Base-by-base conservation (phyloP, 1,284 basidiomycete genomes). In the Pterulicium gracile region DNA sequence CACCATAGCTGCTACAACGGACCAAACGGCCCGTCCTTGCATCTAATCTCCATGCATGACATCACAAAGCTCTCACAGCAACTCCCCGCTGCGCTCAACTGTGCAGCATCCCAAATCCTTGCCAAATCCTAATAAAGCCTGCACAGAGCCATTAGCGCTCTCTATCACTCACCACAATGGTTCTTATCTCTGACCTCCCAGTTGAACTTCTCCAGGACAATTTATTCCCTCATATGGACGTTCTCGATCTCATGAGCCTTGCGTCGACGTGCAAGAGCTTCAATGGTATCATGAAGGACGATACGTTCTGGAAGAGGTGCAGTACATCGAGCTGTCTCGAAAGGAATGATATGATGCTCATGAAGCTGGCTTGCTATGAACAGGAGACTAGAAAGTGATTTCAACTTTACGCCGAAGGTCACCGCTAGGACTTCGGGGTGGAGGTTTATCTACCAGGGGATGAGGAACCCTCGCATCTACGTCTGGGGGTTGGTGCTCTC, bases 371-470 rank as follows among this genome's bases (percentile, higher is more conserved):
- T 32, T n/a, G n/a, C 27, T 32, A n/a, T 7, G 10, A 32, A 7
- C 27, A 68, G 72, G 23, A 83, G 77, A 53, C 69, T 88, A 4
- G 59, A 72, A 27, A 58, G 62, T n/a, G 89, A 93, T 58, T 92
- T 81, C 67, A 85, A 89, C 56, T 90, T 88, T 56, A 70, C 77
- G 12, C 75, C 77, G 3, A 67, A 72, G 34, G 72, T 69, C 21
- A 88, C 81, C 0, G 86, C 86, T 14, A 68, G 87, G 18, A 79
- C 70, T 15, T 77, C 66, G 43, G 88, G 88, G 44, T 91, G 80
- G 77, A 83, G 82, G 62, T 74, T 80, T 53, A 78, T 93, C 24
- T 93, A 91, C 64, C 71, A 71, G 44, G 81, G 87, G 2, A 61
- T 93, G 55, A 60, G 79, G 72, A 51, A 75, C 63, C 72, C 72